Evolutionary conservation across 805 yeast genomes (phyloP).

Genomic region (Groenewaldozyma salmanticensis): DNA sequence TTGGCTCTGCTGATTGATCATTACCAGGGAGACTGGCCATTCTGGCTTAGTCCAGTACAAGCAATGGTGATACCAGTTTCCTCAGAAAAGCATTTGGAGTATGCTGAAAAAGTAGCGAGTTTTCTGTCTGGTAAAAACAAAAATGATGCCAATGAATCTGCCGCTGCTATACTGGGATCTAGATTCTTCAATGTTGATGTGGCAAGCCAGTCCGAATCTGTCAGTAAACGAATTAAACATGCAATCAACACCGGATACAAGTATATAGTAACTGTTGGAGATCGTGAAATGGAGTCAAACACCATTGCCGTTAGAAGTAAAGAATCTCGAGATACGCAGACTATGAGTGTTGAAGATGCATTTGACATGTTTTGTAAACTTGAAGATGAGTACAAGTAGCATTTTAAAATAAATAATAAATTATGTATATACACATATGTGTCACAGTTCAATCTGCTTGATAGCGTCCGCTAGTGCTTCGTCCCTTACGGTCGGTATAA

Average conservation of each 20-base stretch:
- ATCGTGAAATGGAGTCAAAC: conserved; percentile 56
- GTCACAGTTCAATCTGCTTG: conserved; percentile 6
- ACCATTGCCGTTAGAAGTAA: conserved; percentile 57
- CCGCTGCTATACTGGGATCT: conserved; percentile 47
- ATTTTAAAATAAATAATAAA: background rate
- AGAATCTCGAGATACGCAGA: conserved; percentile 34
- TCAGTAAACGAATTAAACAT: conserved; percentile 72
- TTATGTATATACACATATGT: conserved; percentile 2
- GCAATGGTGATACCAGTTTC: conserved; percentile 76
- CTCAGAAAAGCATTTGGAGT: conserved; percentile 47
- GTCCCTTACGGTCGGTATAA: conserved; percentile 15
- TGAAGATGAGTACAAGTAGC: conserved; percentile 39
- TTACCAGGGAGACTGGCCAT: conserved; percentile 91
- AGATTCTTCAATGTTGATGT: conserved; percentile 65
- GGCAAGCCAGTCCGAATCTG: conserved; percentile 65
- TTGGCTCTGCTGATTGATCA: conserved; percentile 86
- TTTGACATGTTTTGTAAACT: conserved; percentile 42
- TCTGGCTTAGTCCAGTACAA: conserved; percentile 92
- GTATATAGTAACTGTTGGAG: conserved; percentile 79
- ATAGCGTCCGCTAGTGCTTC: conserved; percentile 11
- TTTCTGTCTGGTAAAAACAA: conserved; percentile 30
- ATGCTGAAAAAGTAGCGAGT: conserved; percentile 41
- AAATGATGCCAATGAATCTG: conserved; percentile 10
- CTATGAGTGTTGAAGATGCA: conserved; percentile 42
- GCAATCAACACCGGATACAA: conserved; percentile 67